Percentiles rank a stretch among this genome's conserved stretches.
Conservation (phyloP, 306 rosid genomes). For the Hippophae rhamnoides region DNA sequence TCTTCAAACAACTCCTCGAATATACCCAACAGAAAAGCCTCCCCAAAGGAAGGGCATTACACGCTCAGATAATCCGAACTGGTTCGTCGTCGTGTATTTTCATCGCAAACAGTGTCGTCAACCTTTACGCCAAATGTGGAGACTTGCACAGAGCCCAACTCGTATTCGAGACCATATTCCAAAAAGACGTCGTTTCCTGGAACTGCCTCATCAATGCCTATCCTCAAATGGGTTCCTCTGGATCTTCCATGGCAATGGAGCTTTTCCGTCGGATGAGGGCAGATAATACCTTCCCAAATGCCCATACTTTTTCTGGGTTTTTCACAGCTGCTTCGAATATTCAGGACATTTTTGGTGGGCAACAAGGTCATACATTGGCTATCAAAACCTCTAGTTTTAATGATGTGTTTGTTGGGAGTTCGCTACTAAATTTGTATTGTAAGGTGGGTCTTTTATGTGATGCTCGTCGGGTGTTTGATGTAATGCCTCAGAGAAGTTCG, state of each 20-base stretch:
- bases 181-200: conserved; percentile 66
- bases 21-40: conserved; percentile 35
- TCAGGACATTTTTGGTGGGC: conserved; percentile 24
- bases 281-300: conserved; percentile 36
- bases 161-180: conserved; percentile 29
- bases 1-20: conserved; percentile 22
- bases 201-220: conserved; percentile 67
- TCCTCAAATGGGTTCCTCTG: conserved; percentile 33
- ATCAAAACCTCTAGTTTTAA: conserved; percentile 33
- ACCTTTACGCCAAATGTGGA: conserved; percentile 52
- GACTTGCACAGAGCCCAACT: conserved; percentile 31
- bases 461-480: conserved; percentile 66
- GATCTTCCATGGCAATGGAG: conserved; percentile 28
- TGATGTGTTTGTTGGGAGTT: conserved; percentile 75
- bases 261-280: conserved; percentile 47
- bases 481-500: conserved; percentile 47
- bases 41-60: conserved; percentile 36
- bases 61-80: conserved; percentile 40
- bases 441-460: conserved; percentile 40
- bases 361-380: conserved; percentile 45
- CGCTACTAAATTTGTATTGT: conserved; percentile 54
- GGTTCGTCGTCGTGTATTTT: conserved; percentile 21
- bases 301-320: conserved; percentile 60
- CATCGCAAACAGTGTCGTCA: conserved; percentile 50
- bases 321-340: conserved; percentile 44